These are phyloP conservation scores for Colletotrichum lupini DNA, from an alignment of 2,329 filamentous ascomycete species.

Conservation along the genomic window DNA sequence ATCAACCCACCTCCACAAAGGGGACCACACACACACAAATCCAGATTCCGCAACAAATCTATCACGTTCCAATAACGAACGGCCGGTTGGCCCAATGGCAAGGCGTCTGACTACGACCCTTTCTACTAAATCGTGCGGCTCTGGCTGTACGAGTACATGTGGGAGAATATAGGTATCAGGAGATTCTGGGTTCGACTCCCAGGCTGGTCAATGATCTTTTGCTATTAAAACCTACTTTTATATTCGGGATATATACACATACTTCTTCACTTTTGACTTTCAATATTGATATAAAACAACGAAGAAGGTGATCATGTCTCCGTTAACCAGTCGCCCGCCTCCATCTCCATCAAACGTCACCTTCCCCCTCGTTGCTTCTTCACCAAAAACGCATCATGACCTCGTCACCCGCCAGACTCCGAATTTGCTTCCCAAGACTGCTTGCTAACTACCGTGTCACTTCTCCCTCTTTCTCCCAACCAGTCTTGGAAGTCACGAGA, in stretches of 20 bases:
- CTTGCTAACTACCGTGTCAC: neutral
- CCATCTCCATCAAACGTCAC: too few species aligned
- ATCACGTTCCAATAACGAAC: neutral
- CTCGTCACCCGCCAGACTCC: neutral
- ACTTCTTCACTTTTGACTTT: neutral
- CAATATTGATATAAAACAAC: neutral
- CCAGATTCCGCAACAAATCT: neutral
- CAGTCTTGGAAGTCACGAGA: neutral
- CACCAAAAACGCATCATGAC: neutral
- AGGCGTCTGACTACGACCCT: conserved; percentile 52
- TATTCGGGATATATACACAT: too few species aligned
- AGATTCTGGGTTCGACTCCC: conserved; percentile 36
- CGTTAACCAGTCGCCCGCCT: too few species aligned
- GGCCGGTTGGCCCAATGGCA: conserved; percentile 48
- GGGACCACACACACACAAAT: neutral
- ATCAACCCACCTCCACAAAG: neutral
- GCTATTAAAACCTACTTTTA: neutral
- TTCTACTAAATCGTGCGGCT: neutral
- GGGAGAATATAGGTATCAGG: conserved; percentile 12
- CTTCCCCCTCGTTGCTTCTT: neutral
- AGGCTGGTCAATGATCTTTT: conserved; percentile 26
- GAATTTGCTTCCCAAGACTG: neutral
- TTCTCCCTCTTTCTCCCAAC: neutral
- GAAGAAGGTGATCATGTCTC: too few species aligned
- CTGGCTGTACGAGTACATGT: neutral